Conservation (phyloP, 2,329 filamentous ascomycete species). For the Apiospora saccharicola region DNA sequence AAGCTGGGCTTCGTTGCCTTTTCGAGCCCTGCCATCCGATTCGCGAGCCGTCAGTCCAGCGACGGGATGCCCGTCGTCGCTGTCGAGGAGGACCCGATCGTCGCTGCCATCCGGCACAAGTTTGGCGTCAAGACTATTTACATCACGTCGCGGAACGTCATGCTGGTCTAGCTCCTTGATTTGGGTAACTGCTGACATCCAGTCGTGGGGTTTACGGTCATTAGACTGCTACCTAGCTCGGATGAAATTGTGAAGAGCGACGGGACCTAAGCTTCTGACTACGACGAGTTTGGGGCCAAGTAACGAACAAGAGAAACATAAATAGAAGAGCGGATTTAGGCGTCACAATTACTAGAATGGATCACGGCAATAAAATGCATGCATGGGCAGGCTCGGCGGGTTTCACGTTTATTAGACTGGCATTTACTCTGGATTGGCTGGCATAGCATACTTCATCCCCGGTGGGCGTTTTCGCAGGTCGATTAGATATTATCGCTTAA, state of each 20-base stretch:
- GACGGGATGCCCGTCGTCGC: conserved; percentile 36
- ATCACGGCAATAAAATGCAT: not conserved
- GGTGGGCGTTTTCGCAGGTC: not conserved
- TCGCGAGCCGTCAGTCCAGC: conserved; percentile 36
- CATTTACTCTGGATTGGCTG: not conserved
- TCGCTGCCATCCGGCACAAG: conserved; percentile 35
- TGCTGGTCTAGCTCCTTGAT: conserved; percentile 32
- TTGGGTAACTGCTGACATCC: not conserved
- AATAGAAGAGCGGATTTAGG: not conserved
- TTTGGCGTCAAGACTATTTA: conserved; percentile 35
- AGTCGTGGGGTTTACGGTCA: not conserved
- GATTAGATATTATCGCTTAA: not conserved
- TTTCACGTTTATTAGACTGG: not conserved
- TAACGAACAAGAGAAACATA: not conserved
- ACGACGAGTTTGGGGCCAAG: not conserved
- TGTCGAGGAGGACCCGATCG: conserved; percentile 33
- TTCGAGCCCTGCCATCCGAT: conserved; percentile 37
- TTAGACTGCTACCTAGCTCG: no score
- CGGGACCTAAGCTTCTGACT: not conserved
- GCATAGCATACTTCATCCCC: not conserved
- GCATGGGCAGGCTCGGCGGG: not conserved
- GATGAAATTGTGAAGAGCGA: not conserved
- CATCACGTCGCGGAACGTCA: conserved; percentile 37
- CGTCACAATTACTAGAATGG: conserved; percentile 10
- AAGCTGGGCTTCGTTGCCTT: conserved; percentile 37